phyloP scores from a whole-genome alignment of 352 stramenopile genomes.

The Globisporangium echinulatum region DNA sequence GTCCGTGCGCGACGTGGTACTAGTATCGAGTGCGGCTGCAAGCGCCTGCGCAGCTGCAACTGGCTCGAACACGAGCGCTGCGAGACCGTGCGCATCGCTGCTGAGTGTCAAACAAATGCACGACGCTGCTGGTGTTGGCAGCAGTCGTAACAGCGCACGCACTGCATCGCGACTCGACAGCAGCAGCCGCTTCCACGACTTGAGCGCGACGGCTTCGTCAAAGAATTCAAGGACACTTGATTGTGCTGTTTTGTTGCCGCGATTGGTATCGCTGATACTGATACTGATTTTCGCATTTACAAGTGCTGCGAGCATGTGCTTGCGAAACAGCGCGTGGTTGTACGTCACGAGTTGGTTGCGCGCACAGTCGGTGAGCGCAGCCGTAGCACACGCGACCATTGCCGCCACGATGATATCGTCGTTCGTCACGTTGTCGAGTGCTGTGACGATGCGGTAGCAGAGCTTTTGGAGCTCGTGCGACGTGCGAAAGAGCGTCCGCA shows the following conservation, averaged over 20 bases:
- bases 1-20: neutral
- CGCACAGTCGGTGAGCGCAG: slow-evolving; percentile 24
- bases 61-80: slow-evolving; percentile 11
- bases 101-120: slow-evolving; percentile 55
- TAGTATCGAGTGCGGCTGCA: neutral
- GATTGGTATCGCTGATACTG: neutral
- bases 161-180: slow-evolving; percentile 16
- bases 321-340: slow-evolving; percentile 26
- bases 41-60: slow-evolving; percentile 13
- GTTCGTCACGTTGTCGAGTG: neutral
- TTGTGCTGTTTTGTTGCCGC: slow-evolving; percentile 9
- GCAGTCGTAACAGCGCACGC: slow-evolving; percentile 12
- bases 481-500: slow-evolving; percentile 46
- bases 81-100: slow-evolving; percentile 26
- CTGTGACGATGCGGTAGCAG: slow-evolving; percentile 22
- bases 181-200: slow-evolving; percentile 48
- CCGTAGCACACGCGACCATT: slow-evolving; percentile 44
- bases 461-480: slow-evolving; percentile 44
- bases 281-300: too few species aligned
- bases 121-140: slow-evolving; percentile 12
- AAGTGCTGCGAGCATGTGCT: slow-evolving; percentile 11
- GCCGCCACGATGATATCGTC: slow-evolving; percentile 19
- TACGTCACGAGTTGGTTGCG: slow-evolving; percentile 63
- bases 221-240: slow-evolving; percentile 32
- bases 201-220: slow-evolving; percentile 43